Conservation (phyloP, 2,329 filamentous ascomycete genomes). For the Boeremia lycopersici region DNA sequence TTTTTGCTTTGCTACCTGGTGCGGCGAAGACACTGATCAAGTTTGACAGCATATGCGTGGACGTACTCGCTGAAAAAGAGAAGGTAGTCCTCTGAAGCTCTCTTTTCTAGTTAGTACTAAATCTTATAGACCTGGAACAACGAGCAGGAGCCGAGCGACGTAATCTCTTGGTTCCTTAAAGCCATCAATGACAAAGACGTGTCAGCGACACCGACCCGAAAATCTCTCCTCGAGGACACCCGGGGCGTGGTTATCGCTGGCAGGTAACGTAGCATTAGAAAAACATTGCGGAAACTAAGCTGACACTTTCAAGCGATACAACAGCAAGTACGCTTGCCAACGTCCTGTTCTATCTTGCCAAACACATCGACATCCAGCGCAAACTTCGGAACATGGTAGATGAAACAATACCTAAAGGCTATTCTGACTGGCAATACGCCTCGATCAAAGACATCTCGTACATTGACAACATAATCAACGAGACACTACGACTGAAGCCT, state of each 20-base stretch:
- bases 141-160: neutral
- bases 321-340: neutral
- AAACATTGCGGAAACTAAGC: too few species aligned
- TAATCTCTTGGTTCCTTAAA: neutral
- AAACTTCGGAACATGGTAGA: neutral
- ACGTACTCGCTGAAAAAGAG: neutral
- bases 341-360: neutral
- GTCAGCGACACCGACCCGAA: neutral
- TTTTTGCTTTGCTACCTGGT: neutral
- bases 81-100: neutral
- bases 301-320: neutral
- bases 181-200: neutral
- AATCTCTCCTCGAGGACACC: neutral
- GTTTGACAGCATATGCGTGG: neutral
- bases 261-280: neutral
- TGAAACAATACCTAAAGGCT: neutral
- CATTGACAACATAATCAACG: neutral
- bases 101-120: neutral
- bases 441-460: neutral
- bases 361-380: neutral
- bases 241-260: neutral
- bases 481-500: neutral
- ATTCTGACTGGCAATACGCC: neutral
- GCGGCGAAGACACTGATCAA: neutral
- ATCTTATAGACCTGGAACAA: neutral